Evolutionary conservation across 1,139 yeast species (phyloP).

Genomic region (Geotrichum fermentans): DNA sequence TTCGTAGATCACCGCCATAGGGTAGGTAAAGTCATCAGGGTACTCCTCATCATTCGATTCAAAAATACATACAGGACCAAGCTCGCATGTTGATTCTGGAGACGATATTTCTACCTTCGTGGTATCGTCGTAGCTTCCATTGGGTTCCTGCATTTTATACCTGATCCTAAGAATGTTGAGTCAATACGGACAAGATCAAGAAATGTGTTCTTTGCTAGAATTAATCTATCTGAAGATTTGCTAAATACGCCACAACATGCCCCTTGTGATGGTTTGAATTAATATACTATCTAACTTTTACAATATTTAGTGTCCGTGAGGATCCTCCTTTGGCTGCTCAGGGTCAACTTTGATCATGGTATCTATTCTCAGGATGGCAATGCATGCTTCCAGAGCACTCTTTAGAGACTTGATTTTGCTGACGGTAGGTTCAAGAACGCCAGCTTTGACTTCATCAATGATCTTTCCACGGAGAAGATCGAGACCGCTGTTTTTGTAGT

Average conservation of each 20-base stretch:
- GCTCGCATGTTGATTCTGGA: no score
- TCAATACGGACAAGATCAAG: no score
- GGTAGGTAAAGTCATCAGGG: slow-evolving; percentile 4
- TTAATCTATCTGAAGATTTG: no score
- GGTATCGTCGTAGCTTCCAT: neutral
- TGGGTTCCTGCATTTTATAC: no score
- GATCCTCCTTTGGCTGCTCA: slow-evolving; percentile 85
- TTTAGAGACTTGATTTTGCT: slow-evolving; percentile 89
- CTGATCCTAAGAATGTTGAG: no score
- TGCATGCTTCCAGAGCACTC: slow-evolving; percentile 95
- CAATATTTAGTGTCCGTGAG: slow-evolving; percentile 36
- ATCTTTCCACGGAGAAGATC: slow-evolving; percentile 89
- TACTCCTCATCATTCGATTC: neutral
- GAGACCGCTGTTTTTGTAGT: slow-evolving; percentile 85
- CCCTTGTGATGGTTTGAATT: neutral
- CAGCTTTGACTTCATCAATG: slow-evolving; percentile 75
- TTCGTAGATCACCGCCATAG: slow-evolving; percentile 10
- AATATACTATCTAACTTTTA: neutral
- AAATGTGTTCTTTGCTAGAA: no score
- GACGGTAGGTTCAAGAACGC: slow-evolving; percentile 93
- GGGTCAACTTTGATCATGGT: slow-evolving; percentile 98
- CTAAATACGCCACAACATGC: slow-evolving; percentile 1
- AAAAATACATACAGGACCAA: neutral
- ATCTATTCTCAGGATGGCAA: slow-evolving; percentile 94
- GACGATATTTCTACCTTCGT: neutral